Evolutionary conservation across 345 rosid genomes (phyloP), one percentile per base, ranked within the genome.

Genomic region (Luvunga scandens): DNA sequence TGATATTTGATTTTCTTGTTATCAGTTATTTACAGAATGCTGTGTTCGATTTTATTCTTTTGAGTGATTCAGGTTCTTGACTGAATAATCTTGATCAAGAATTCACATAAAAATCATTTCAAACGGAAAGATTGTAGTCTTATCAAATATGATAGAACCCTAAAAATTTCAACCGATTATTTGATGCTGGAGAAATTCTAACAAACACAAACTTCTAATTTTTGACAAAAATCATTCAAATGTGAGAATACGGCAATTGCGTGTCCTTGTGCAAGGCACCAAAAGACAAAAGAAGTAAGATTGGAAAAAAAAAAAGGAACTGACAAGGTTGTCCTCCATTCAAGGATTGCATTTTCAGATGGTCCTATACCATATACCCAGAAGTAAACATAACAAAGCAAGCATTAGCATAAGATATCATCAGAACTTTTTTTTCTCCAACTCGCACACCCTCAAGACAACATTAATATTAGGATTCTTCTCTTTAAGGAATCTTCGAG

Each of bases 301-400:
- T 3, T 45, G 53, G 18, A 2, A 64, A 16, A 28, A 1, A 5
- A 31, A 65, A 10, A 53, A 4, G 16, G 50, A 16, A 66, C 69
- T 48, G 34, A 85, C 88, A 87, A 13, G 83, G 82, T 28, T 63
- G 61, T 71, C 86, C 84, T 34, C 90, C 89, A 81, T 60, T 85
- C 91, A 5, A 33, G 34, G 34, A 33, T 33, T 33, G 31, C 31
- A 30, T 2, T 30, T 30, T 30, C 31, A 30, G 6, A 80, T 0
- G 88, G 88, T 64, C 86, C 86, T 1, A 69, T 80, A 33, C 90
- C 93, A 64, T 81, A 85, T 1, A 88, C 81, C 91, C 87, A 57
- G 14, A 42, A 9, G 50, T 42, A 42, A 42, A 42, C 50, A 42
- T 10, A 10, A 42, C 65, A 34, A 56, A 45, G 34, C 59, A 69